phyloP scores from a whole-genome alignment of 2,329 filamentous ascomycete species.

The Tolypocladium nubicola region DNA sequence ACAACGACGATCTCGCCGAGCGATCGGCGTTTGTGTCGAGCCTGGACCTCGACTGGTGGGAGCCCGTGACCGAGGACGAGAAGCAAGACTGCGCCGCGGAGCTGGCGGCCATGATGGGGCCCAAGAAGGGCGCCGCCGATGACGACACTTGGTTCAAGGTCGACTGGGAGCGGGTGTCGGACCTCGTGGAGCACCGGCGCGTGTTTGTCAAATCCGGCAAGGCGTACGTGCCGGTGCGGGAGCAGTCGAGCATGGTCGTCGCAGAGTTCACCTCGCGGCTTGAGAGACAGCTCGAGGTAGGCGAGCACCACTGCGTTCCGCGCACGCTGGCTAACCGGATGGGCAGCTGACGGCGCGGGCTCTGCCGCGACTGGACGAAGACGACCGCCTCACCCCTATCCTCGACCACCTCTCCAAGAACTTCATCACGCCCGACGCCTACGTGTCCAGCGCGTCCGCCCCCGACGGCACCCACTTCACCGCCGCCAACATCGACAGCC shows the following conservation, averaged over 20 bases:
- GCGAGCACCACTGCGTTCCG: slow-evolving; percentile 5
- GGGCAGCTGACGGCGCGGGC: slow-evolving; percentile 74
- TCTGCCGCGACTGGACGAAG: slow-evolving; percentile 86
- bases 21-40: slow-evolving; percentile 64
- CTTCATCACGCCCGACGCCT: slow-evolving; percentile 86
- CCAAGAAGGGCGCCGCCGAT: slow-evolving; percentile 37
- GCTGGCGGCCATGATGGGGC: slow-evolving; percentile 39
- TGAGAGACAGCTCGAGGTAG: slow-evolving; percentile 73
- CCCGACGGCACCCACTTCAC: slow-evolving; percentile 64
- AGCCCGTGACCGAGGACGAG: slow-evolving; percentile 70
- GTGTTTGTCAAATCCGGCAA: slow-evolving; percentile 73
- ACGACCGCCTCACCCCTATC: slow-evolving; percentile 70
- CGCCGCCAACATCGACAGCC: slow-evolving; percentile 66
- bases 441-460: slow-evolving; percentile 51
- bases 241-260: slow-evolving; percentile 82
- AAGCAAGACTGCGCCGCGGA: slow-evolving; percentile 52
- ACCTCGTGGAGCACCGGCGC: slow-evolving; percentile 69
- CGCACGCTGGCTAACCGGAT: background rate
- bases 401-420: slow-evolving; percentile 80
- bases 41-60: slow-evolving; percentile 84
- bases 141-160: slow-evolving; percentile 94
- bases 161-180: slow-evolving; percentile 87
- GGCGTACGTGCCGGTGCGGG: slow-evolving; percentile 79
- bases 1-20: slow-evolving; percentile 65
- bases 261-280: slow-evolving; percentile 74